A percentile compares a stretch with the other conserved stretches of the same genome.
These are phyloP conservation scores for Leishmania tropica DNA, from an alignment of 208 protist genomes.

Conservation along the genomic window DNA sequence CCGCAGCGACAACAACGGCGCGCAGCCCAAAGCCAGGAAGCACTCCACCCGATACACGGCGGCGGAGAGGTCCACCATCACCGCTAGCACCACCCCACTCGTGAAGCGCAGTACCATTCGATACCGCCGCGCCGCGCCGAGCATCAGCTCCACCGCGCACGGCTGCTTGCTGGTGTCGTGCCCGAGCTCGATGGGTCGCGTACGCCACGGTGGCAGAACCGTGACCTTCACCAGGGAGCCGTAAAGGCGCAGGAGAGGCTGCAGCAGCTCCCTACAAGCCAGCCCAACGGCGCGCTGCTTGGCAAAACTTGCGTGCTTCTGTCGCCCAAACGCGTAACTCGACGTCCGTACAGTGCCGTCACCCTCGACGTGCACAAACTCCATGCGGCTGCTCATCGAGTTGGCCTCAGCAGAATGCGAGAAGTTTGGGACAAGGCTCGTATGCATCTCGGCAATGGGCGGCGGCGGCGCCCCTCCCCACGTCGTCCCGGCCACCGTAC, in stretches of 20 bases:
- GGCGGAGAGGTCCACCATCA: conserved; percentile 68
- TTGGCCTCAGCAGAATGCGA: conserved; percentile 37
- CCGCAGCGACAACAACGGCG: conserved; percentile 44
- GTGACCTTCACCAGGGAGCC: conserved; percentile 43
- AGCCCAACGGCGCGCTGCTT: conserved; percentile 55
- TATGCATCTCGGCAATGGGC: conserved; percentile 33
- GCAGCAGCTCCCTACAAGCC: conserved; percentile 43
- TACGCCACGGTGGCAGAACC: conserved; percentile 64
- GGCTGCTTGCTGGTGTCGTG: conserved; percentile 46
- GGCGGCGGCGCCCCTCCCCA: conserved; percentile 27
- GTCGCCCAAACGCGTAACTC: conserved; percentile 64
- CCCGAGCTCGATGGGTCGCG: conserved; percentile 63
- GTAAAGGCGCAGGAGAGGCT: conserved; percentile 58
- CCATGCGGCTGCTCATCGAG: conserved; percentile 56
- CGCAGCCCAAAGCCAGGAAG: conserved; percentile 67
- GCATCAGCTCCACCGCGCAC: conserved; percentile 44
- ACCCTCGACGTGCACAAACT: conserved; percentile 71
- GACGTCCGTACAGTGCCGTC: conserved; percentile 76
- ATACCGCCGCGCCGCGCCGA: conserved; percentile 52
- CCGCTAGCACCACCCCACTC: conserved; percentile 57
- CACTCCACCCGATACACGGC: conserved; percentile 55
- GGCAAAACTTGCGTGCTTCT: conserved; percentile 64
- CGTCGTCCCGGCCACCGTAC: conserved; percentile 6
- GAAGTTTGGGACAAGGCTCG: conserved; percentile 56
- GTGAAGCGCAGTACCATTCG: conserved; percentile 69